phyloP scores from a whole-genome alignment of 2,329 filamentous ascomycete species.

The Arthrobotrys sphaeroides region DNA sequence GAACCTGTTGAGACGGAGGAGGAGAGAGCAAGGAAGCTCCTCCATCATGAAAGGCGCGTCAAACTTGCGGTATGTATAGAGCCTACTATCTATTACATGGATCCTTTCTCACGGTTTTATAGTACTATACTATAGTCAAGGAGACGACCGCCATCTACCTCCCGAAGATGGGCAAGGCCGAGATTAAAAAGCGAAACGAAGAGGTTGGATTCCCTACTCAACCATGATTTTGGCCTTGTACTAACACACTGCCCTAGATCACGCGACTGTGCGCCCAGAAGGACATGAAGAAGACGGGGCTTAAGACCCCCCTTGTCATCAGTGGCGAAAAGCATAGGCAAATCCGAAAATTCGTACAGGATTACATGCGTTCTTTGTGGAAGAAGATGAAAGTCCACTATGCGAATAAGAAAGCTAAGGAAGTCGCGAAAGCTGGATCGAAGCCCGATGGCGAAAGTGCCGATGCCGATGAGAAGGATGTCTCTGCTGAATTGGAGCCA shows the following conservation, averaged over 20 bases:
- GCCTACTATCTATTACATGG: not conserved
- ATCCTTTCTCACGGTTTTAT: constrained; percentile 1
- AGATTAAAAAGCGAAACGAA: constrained; percentile 51
- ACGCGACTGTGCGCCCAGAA: constrained; percentile 47
- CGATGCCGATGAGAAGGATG: constrained; percentile 1
- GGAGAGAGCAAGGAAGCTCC: constrained; percentile 24
- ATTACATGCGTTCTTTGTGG: constrained; percentile 42
- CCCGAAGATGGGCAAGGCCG: constrained; percentile 43
- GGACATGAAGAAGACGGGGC: constrained; percentile 43
- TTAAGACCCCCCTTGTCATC: constrained; percentile 23
- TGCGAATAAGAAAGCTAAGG: constrained; percentile 32
- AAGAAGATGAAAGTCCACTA: constrained; percentile 52
- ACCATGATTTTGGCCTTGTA: not conserved
- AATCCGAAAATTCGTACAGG: constrained; percentile 42
- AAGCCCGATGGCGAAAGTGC: constrained; percentile 12
- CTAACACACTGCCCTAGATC: constrained; percentile 28
- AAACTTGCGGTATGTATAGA: constrained; percentile 41
- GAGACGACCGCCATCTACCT: constrained; percentile 48
- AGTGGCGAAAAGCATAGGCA: constrained; percentile 34
- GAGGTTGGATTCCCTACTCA: constrained; percentile 18
- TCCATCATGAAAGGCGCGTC: constrained; percentile 39
- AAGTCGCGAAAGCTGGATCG: constrained; percentile 8
- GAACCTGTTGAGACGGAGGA: constrained; percentile 39
- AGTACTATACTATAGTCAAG: constrained; percentile 53
- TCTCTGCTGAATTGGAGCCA: constrained; percentile 1